phyloP scores from a whole-genome alignment of 306 rosid species.

The Notholithocarpus densiflorus region DNA sequence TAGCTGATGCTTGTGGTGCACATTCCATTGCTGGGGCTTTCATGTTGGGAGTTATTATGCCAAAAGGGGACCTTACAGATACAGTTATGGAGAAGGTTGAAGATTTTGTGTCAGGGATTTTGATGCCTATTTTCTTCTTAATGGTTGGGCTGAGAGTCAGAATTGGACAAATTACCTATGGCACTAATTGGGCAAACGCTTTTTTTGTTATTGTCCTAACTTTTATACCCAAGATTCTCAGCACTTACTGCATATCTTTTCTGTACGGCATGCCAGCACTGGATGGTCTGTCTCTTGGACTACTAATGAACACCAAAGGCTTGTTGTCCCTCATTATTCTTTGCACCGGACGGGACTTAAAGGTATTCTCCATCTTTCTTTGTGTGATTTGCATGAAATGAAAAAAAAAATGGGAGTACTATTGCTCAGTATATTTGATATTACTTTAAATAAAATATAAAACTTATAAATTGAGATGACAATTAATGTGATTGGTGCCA shows the following conservation, averaged over 20 bases:
- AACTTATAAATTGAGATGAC: too few species aligned
- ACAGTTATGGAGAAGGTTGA: conserved; percentile 25
- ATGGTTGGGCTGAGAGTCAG: conserved; percentile 28
- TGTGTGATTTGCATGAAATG: too few species aligned
- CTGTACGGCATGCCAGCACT: conserved; percentile 24
- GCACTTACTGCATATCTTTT: conserved; percentile 28
- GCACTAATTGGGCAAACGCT: not conserved
- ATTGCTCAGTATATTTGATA: too few species aligned
- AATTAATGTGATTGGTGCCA: too few species aligned
- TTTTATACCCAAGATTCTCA: conserved; percentile 21
- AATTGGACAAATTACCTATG: not conserved
- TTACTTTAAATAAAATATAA: too few species aligned
- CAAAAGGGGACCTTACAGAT: conserved; percentile 38
- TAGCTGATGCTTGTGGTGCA: conserved; percentile 28
- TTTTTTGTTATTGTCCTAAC: conserved; percentile 14
- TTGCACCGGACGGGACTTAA: conserved; percentile 20
- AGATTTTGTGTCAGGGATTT: conserved; percentile 25
- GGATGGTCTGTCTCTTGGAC: conserved; percentile 36
- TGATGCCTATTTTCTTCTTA: conserved; percentile 38
- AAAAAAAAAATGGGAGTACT: too few species aligned
- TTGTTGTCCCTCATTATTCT: conserved; percentile 29
- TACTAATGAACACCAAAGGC: conserved; percentile 47
- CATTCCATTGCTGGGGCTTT: conserved; percentile 41
- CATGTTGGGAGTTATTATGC: conserved; percentile 46
- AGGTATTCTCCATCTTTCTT: conserved; percentile 2